Evolutionary conservation across 495 filamentous ascomycete species (phyloP).

Genomic region (Eremomyces bilateralis): DNA sequence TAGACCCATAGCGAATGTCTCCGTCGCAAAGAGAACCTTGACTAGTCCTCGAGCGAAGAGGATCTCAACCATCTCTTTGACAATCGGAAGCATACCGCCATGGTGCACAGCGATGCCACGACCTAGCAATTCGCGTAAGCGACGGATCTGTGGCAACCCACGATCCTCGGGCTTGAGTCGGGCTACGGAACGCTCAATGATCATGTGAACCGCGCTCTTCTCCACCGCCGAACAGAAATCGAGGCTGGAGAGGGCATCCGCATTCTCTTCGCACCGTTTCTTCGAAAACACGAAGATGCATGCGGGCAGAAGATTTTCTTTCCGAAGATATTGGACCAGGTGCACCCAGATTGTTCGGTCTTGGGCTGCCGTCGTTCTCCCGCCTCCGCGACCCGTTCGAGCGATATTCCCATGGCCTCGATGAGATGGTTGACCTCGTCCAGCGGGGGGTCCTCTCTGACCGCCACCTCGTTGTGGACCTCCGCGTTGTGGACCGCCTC

Average conservation of each 20-base stretch:
- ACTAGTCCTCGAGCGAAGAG: slow-evolving; percentile 86
- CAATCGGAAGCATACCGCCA: slow-evolving; percentile 83
- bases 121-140: slow-evolving; percentile 63
- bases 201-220: slow-evolving; percentile 94
- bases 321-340: slow-evolving; percentile 72
- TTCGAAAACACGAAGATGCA: slow-evolving; percentile 99
- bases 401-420: slow-evolving; percentile 66
- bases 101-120: slow-evolving; percentile 93
- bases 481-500: slow-evolving; percentile 29
- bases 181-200: slow-evolving; percentile 86
- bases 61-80: slow-evolving; percentile 96
- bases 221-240: slow-evolving; percentile 83
- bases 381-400: slow-evolving; percentile 61
- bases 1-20: slow-evolving; percentile 96
- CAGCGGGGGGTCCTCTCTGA: slow-evolving; percentile 27
- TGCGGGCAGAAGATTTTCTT: slow-evolving; percentile 64
- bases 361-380: slow-evolving; percentile 67
- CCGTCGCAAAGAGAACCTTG: slow-evolving; percentile 90
- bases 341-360: slow-evolving; percentile 96
- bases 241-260: slow-evolving; percentile 79
- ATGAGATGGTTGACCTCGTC: slow-evolving; percentile 20
- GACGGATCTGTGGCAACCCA: slow-evolving; percentile 68
- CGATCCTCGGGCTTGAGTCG: slow-evolving; percentile 82
- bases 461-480: slow-evolving; percentile 25
- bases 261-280: slow-evolving; percentile 90